These are phyloP conservation scores for Smallanthus sonchifolius DNA, from an alignment of 129 eudicot species.

Conservation along the genomic window DNA sequence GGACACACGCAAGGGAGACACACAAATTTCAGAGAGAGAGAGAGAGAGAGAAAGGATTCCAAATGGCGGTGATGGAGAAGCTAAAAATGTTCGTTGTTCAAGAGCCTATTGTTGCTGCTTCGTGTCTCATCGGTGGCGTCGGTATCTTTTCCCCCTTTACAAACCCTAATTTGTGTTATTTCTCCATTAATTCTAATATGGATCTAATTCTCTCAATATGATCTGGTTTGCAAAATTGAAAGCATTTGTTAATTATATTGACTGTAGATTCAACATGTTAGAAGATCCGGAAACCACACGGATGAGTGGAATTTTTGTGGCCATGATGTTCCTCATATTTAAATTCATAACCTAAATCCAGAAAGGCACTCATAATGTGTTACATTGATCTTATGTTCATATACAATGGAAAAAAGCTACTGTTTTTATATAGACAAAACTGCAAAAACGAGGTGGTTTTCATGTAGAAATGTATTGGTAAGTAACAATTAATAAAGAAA, in stretches of 20 bases:
- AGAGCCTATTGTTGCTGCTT: slow-evolving; percentile 82
- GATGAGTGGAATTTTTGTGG: no score
- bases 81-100: slow-evolving; percentile 57
- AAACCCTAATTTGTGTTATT: slow-evolving; percentile 12
- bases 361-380: not conserved
- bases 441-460: not conserved
- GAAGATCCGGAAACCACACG: no score
- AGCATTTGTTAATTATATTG: slow-evolving; percentile 13
- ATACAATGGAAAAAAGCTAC: not conserved
- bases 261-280: not conserved
- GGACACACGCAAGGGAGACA: not conserved
- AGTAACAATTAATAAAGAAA: not conserved
- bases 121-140: slow-evolving; percentile 72
- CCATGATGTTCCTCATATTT: not conserved
- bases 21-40: not conserved
- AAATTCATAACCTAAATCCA: not conserved
- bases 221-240: not conserved
- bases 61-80: slow-evolving; percentile 70
- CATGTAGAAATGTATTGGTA: not conserved
- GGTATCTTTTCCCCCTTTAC: slow-evolving; percentile 31
- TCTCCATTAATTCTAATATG: not conserved
- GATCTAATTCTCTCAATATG: slow-evolving; percentile 1
- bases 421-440: not conserved
- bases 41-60: not conserved
- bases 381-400: not conserved